Conservation (phyloP, 2,329 filamentous ascomycete species). For the Pseudonectria buxi region DNA sequence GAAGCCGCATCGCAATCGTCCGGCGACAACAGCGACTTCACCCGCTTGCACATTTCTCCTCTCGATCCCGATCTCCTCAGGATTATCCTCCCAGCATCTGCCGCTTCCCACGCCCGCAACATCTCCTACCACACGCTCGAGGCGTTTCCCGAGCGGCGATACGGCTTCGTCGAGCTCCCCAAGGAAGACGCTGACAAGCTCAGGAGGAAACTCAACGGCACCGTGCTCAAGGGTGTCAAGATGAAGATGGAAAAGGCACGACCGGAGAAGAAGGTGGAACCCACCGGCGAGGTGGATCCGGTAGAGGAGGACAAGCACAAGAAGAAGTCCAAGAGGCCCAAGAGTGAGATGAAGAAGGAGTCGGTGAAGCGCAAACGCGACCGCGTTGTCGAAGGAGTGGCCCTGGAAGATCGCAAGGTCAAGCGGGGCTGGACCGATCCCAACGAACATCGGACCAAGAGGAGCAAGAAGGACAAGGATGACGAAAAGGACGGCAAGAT, state of each 20-base stretch:
- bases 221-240: constrained; percentile 76
- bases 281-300: constrained; percentile 27
- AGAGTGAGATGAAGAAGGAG: constrained; percentile 29
- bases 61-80: constrained; percentile 69
- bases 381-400: constrained; percentile 54
- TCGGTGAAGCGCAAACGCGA: constrained; percentile 46
- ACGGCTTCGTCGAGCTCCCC: constrained; percentile 85
- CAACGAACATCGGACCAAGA: constrained; percentile 40
- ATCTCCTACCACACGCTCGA: constrained; percentile 83
- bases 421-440: constrained; percentile 86
- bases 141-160: constrained; percentile 84
- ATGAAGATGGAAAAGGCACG: constrained; percentile 77
- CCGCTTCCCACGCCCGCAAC: constrained; percentile 62
- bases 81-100: constrained; percentile 61
- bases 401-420: constrained; percentile 69
- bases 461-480: constrained; percentile 41
- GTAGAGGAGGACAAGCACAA: constrained; percentile 23
- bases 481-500: constrained; percentile 41
- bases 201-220: constrained; percentile 83
- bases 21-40: constrained; percentile 20
- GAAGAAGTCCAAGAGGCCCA: constrained; percentile 27
- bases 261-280: constrained; percentile 39
- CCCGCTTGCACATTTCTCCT: constrained; percentile 74
- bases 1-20: constrained; percentile 9
- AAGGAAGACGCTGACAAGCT: constrained; percentile 79